Evolutionary conservation across 2,329 filamentous ascomycete species (phyloP).

Genomic region (Sporothrix luriei): DNA sequence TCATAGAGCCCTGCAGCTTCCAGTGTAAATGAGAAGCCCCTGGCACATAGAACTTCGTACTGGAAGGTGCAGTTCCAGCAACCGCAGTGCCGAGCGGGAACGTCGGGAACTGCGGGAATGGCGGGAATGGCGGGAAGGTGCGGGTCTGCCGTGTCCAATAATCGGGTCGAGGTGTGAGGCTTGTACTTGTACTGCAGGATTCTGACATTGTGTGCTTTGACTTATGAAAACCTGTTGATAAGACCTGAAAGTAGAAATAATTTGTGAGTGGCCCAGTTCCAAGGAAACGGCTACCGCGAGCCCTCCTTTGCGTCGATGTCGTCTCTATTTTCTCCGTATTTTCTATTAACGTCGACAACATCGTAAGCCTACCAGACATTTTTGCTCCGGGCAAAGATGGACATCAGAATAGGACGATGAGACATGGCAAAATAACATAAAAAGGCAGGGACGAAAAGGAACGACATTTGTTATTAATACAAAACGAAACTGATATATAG

Average conservation of each 20-base stretch:
- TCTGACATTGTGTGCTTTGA: not conserved
- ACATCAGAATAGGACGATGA: not conserved
- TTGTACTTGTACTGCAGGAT: no score
- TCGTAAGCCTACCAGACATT: not conserved
- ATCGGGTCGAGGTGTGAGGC: not conserved
- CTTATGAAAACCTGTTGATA: not conserved
- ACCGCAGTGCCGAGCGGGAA: constrained; percentile 8
- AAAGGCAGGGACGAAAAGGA: not conserved
- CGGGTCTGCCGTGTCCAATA: constrained; percentile 4
- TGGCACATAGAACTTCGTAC: not conserved
- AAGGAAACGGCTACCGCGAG: constrained; percentile 8
- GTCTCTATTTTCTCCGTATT: not conserved
- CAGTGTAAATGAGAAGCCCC: no score
- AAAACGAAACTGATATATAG: not conserved
- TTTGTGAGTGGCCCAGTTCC: not conserved
- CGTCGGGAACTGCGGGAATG: no score
- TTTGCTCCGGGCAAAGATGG: not conserved
- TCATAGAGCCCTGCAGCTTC: no score
- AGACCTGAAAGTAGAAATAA: not conserved
- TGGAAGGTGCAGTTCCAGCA: not conserved
- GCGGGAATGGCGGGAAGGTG: not conserved
- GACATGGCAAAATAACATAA: not conserved
- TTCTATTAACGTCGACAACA: not conserved
- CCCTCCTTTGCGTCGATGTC: not conserved
- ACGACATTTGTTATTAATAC: not conserved